Percentiles rank a stretch among this genome's conserved stretches.
phyloP scores from a whole-genome alignment of 2,329 filamentous ascomycete species.

The Xylariaceae sp. region DNA sequence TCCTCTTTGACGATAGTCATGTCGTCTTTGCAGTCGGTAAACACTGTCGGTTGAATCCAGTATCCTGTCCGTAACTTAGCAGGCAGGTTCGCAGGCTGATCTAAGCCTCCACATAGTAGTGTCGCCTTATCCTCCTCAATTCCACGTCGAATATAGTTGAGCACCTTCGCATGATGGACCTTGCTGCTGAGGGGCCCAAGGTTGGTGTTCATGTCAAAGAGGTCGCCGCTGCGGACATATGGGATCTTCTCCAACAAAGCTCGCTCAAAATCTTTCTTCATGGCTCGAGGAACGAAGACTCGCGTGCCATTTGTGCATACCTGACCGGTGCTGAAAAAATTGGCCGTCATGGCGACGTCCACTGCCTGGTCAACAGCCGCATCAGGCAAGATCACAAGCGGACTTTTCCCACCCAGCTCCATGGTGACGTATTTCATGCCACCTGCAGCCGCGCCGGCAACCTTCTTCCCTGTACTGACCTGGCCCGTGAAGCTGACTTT shows the following conservation, averaged over 20 bases:
- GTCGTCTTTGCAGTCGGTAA: constrained; percentile 77
- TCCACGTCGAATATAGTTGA: constrained; percentile 72
- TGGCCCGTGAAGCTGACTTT: constrained; percentile 92
- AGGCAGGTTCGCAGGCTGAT: constrained; percentile 51
- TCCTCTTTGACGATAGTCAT: constrained; percentile 81
- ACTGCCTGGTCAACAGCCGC: constrained; percentile 76
- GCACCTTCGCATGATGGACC: constrained; percentile 71
- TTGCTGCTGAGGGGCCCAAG: constrained; percentile 79
- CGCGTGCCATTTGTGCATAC: constrained; percentile 91
- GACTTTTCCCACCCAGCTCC: constrained; percentile 86
- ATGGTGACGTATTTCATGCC: constrained; percentile 89
- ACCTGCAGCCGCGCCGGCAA: constrained; percentile 69
- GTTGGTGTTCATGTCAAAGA: constrained; percentile 70
- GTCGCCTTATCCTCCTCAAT: constrained; percentile 68
- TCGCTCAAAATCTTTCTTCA: constrained; percentile 67
- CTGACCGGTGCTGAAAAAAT: constrained; percentile 87
- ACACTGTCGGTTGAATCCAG: constrained; percentile 81
- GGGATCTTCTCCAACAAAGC: constrained; percentile 65
- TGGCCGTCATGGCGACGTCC: constrained; percentile 87
- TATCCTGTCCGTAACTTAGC: constrained; percentile 58
- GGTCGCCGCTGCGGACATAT: constrained; percentile 66
- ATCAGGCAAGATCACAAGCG: constrained; percentile 75
- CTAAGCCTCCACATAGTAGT: constrained; percentile 67
- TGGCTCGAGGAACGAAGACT: constrained; percentile 69
- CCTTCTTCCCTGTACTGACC: constrained; percentile 77